Evolutionary conservation across 2,329 filamentous ascomycete genomes (phyloP).

Genomic region (Penicillium palitans): DNA sequence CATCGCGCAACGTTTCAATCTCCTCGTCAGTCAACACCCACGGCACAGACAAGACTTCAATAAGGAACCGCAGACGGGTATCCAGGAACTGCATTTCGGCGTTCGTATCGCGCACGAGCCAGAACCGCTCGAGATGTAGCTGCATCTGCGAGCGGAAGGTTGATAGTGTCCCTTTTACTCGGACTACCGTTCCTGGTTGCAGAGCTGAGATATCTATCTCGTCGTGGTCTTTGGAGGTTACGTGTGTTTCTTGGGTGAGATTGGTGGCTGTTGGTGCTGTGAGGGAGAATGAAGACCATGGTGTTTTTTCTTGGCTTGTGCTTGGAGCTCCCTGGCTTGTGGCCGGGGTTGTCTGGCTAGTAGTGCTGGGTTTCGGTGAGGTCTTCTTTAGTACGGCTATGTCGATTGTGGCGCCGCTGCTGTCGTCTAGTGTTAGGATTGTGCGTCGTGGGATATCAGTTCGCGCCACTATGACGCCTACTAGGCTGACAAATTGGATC

Average conservation of each 20-base stretch:
- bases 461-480: constrained; percentile 67
- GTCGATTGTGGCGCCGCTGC: constrained; percentile 60
- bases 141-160: constrained; percentile 54
- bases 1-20: constrained; percentile 44
- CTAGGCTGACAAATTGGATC: constrained; percentile 71
- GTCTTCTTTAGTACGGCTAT: constrained; percentile 48
- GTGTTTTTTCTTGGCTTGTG: constrained; percentile 17
- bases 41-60: constrained; percentile 52
- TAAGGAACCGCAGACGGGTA: constrained; percentile 51
- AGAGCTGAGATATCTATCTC: constrained; percentile 50
- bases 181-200: constrained; percentile 53
- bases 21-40: constrained; percentile 54
- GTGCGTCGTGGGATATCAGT: constrained; percentile 55
- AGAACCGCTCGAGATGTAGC: constrained; percentile 55
- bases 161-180: constrained; percentile 58
- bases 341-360: constrained; percentile 27
- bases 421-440: constrained; percentile 61
- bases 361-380: constrained; percentile 5
- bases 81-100: constrained; percentile 57
- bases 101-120: constrained; percentile 51
- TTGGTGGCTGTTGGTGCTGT: background rate
- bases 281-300: constrained; percentile 4
- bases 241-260: constrained; percentile 15
- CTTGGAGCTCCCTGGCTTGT: constrained; percentile 17
- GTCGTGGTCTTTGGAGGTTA: constrained; percentile 34